Base-by-base conservation (phyloP, 2,329 filamentous ascomycete genomes). In the Aspergillus intermedius region DNA sequence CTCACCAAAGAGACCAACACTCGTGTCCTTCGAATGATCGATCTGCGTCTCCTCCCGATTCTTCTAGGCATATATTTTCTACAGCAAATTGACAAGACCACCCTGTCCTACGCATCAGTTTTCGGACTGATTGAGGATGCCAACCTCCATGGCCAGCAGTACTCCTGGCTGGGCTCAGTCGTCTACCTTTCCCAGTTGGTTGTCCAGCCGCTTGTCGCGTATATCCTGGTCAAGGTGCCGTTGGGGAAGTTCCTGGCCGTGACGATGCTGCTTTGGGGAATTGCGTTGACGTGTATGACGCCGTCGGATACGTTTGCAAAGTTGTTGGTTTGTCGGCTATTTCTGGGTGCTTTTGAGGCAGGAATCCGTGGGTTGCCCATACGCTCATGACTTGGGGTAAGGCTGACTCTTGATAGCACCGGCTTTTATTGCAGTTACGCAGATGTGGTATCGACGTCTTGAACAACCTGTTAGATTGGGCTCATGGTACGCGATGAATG, bases 51-150 rank as follows among this genome's bases (percentile, higher is more conserved):
- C 19, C 64, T 80, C 10, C 77, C 78, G 0, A 72, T 79, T 47
- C 76, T 85, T 49, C 68, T 84, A 9, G 72, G 74, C 5, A 78
- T 83, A 17, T 85, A 84, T 64, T 83, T 81, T 58, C 72, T 84
- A 0, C 82, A 85, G 54, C 77, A 76, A 9, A 70, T 84, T 5
- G 82, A 84, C 67, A 85, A 85, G 62, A 76, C 80, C 0, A 81
- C 79, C 0, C 69, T 84, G 2, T 72, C 67, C 2, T 85, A 84
- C 56, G 79, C 79, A 2, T 82, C 81, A 0, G 77, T 84, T 9
- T 84, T 84, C 54, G 81, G 81, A 2, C 70, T 86, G 9, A 76
- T 81, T 28, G 69, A 81, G 45, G 78, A 83, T 59, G 77, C 80
- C 0, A 60, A 75, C 37, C 75, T 85, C 1, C 66, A 75, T 7